phyloP scores from a whole-genome alignment of 2,329 filamentous ascomycete genomes.

The Alternaria rosae region DNA sequence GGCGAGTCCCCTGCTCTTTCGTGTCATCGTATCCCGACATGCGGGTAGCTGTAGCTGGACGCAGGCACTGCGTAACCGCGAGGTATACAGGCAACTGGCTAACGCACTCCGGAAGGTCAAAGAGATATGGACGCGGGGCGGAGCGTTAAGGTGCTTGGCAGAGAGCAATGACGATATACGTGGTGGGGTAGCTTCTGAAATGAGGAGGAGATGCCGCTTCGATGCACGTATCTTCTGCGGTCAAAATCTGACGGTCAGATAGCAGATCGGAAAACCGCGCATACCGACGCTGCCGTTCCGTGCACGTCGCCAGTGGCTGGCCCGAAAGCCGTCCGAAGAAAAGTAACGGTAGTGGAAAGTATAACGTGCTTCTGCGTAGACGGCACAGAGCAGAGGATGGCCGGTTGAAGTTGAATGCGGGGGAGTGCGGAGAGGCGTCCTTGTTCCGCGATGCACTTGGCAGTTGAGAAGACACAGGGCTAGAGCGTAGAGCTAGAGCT shows the following conservation, averaged over 20 bases:
- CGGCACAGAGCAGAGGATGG: slow-evolving; percentile 13
- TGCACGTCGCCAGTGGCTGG: background rate
- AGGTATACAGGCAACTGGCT: slow-evolving; percentile 26
- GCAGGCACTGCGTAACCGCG: slow-evolving; percentile 21
- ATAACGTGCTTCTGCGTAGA: background rate
- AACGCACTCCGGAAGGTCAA: slow-evolving; percentile 44
- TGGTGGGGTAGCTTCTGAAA: slow-evolving; percentile 8
- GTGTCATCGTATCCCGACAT: background rate
- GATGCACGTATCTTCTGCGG: slow-evolving; percentile 3
- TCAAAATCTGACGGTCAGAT: background rate
- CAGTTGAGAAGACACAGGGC: background rate
- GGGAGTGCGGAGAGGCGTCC: slow-evolving; percentile 8
- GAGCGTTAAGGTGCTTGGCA: slow-evolving; percentile 32
- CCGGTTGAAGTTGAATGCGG: slow-evolving; percentile 7
- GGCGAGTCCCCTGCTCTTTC: slow-evolving; percentile 10
- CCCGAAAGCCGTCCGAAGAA: background rate
- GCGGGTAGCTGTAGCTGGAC: slow-evolving; percentile 9
- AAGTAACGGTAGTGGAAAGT: background rate
- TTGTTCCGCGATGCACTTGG: background rate
- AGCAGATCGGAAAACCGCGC: background rate
- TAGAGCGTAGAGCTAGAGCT: background rate
- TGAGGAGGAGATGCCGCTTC: background rate
- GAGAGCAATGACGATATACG: slow-evolving; percentile 32
- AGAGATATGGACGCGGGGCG: slow-evolving; percentile 24
- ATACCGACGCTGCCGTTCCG: background rate